Conservation (phyloP, 2,329 filamentous ascomycete species). For the Colletotrichum sp. region DNA sequence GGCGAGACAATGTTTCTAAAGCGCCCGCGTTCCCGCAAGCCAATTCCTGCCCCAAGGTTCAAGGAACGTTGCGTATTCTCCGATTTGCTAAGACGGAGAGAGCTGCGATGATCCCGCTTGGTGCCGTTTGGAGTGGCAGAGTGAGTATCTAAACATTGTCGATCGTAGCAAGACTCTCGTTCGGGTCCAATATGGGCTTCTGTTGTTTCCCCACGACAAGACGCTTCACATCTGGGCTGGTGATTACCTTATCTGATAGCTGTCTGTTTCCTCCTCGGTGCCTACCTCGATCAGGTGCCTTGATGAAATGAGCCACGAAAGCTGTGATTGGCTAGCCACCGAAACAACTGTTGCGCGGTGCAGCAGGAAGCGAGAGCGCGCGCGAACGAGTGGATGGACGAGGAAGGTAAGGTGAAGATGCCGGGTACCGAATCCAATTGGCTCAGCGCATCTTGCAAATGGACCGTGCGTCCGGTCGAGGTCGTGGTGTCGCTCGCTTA, state of each 20-base stretch:
- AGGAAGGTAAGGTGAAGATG: background rate
- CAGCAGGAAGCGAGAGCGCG: background rate
- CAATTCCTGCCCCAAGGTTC: slow-evolving; percentile 1
- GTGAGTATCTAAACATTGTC: background rate
- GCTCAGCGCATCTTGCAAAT: background rate
- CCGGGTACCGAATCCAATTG: background rate
- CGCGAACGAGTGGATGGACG: background rate
- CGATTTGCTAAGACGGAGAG: background rate
- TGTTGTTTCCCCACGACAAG: background rate
- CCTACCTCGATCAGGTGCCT: background rate
- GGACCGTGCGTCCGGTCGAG: slow-evolving; percentile 6
- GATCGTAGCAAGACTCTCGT: background rate
- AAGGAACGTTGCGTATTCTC: slow-evolving; percentile 4
- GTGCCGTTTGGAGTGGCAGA: background rate
- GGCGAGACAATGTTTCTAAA: slow-evolving; percentile 18
- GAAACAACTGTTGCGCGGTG: background rate
- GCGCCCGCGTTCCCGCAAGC: slow-evolving; percentile 5
- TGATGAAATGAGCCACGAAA: background rate
- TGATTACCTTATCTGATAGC: background rate
- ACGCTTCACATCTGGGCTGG: background rate
- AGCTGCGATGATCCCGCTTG: background rate
- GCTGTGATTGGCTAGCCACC: background rate
- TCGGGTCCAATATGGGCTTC: background rate
- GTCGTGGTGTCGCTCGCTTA: background rate
- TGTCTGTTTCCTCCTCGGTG: background rate